Evolutionary conservation across 1,284 basidiomycete genomes (phyloP).

Genomic region (Sanghuangporus weigelae): DNA sequence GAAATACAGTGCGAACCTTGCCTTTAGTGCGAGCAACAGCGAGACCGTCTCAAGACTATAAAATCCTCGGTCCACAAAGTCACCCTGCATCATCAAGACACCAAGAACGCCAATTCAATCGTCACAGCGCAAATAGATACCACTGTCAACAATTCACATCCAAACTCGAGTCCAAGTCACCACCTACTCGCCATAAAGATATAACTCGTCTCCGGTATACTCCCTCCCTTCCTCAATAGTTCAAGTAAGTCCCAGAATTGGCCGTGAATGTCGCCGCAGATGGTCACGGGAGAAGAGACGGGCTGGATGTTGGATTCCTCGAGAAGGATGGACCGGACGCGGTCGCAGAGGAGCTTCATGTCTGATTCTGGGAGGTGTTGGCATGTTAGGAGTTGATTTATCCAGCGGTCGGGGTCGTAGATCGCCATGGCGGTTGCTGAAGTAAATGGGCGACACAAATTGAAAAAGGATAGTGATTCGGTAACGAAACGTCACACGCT

Average conservation of each 20-base stretch:
- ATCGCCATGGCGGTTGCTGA: conserved; percentile 28
- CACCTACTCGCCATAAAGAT: conserved; percentile 92
- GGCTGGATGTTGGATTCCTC: conserved; percentile 97
- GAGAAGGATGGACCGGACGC: conserved; percentile 80
- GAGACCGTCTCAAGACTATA: conserved; percentile 97
- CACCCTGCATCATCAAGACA: conserved; percentile 58
- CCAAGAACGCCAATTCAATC: conserved; percentile 1
- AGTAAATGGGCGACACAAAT: too few relatives aligned
- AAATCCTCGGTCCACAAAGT: conserved; percentile 96
- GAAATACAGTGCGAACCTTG: conserved; percentile 71
- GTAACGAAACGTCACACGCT: not conserved
- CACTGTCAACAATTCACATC: conserved; percentile 2
- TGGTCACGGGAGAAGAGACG: conserved; percentile 85
- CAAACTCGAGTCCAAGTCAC: conserved; percentile 17
- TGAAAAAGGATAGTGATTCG: not conserved
- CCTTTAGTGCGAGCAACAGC: conserved; percentile 84
- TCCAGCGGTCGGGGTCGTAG: conserved; percentile 67
- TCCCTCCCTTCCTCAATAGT: conserved; percentile 85
- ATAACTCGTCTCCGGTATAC: conserved; percentile 87
- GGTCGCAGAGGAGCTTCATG: conserved; percentile 87
- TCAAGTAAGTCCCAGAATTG: conserved; percentile 96
- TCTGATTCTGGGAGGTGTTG: conserved; percentile 85
- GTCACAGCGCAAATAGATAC: not conserved
- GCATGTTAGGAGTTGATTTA: conserved; percentile 78
- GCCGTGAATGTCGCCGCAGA: conserved; percentile 93